Evolutionary conservation across 1,284 basidiomycete species (phyloP).

Genomic region (Hemileia vastatrix): DNA sequence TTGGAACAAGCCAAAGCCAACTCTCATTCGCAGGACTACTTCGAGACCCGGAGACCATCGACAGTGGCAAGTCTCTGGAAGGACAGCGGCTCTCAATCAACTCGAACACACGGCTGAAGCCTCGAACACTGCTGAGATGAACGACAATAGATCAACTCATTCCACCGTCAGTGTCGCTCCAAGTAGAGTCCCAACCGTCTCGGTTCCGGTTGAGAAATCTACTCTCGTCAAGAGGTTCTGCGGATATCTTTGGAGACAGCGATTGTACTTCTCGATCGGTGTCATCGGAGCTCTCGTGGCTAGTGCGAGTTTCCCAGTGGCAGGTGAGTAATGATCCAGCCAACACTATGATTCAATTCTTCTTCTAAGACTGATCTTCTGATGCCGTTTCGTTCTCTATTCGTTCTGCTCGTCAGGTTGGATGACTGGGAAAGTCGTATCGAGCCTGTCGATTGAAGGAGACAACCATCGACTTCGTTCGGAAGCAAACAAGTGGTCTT

Average conservation of each 20-base stretch:
- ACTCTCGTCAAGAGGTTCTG: background rate
- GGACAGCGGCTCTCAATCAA: slow-evolving; percentile 22
- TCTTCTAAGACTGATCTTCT: no score
- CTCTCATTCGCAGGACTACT: background rate
- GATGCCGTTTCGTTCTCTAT: no score
- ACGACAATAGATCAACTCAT: background rate
- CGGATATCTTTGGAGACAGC: background rate
- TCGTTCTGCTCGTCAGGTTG: slow-evolving; percentile 13
- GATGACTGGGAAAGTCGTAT: slow-evolving; percentile 35
- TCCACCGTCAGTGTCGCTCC: background rate
- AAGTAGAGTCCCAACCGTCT: background rate
- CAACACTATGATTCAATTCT: no score
- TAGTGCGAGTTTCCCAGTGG: background rate
- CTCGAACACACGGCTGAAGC: slow-evolving; percentile 26
- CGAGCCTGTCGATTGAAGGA: slow-evolving; percentile 30
- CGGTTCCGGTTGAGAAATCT: background rate
- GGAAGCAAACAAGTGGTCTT: slow-evolving; percentile 30
- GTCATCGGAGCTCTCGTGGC: background rate
- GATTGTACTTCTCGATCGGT: background rate
- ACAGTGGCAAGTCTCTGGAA: slow-evolving; percentile 15
- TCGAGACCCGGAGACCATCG: background rate
- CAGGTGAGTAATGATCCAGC: background rate
- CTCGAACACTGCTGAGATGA: background rate
- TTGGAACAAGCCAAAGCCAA: background rate
- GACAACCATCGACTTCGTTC: slow-evolving; percentile 25